These are phyloP conservation scores for Sphagnum contortum DNA, from an alignment of 225 moss, liverwort and hornwort species.

Conservation along the genomic window DNA sequence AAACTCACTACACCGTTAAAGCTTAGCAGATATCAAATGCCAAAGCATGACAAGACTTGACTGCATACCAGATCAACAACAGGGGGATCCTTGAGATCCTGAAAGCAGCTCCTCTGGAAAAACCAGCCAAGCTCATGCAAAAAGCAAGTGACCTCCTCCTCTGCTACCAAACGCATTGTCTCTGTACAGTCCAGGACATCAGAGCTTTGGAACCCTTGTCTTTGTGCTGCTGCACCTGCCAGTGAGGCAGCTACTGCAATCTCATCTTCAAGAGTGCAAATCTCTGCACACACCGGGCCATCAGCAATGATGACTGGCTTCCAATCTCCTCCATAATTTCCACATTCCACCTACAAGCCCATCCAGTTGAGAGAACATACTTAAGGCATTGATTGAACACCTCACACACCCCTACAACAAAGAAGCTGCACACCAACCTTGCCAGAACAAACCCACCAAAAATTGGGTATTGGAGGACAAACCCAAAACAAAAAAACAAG, in stretches of 20 bases:
- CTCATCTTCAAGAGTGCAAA: conserved; percentile 61
- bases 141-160: conserved; percentile 48
- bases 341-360: conserved; percentile 44
- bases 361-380: no score
- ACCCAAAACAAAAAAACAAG: neutral
- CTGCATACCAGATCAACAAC: conserved; percentile 17
- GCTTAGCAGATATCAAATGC: no score
- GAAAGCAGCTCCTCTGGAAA: conserved; percentile 48
- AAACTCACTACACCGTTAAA: no score
- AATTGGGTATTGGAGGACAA: no score
- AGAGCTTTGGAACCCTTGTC: conserved; percentile 6
- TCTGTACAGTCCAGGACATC: conserved; percentile 29
- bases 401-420: neutral
- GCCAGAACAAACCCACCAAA: no score
- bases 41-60: neutral
- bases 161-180: conserved; percentile 31
- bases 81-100: conserved; percentile 5
- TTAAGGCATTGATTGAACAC: neutral
- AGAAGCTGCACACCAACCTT: no score
- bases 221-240: conserved; percentile 25
- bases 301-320: conserved; percentile 74
- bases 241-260: conserved; percentile 28
- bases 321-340: conserved; percentile 42
- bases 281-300: conserved; percentile 49
- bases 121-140: conserved; percentile 88